Conservation (phyloP, 31 red algal species). For the Bonnemaisonia californica region DNA sequence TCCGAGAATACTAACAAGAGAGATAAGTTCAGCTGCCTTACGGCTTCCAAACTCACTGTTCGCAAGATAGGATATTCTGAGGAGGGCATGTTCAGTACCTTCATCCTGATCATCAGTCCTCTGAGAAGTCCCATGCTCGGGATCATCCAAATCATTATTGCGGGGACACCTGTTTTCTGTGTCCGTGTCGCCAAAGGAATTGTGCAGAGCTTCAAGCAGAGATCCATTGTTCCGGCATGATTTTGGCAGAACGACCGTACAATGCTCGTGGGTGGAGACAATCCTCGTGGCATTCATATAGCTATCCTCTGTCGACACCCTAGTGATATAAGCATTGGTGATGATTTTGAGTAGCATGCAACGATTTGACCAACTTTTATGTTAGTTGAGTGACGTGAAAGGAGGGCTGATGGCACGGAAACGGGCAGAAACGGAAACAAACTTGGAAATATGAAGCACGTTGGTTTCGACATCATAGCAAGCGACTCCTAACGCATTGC, state of each 20-base stretch:
- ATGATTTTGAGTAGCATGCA: neutral
- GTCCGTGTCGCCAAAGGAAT: neutral
- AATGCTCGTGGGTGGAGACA: constrained; percentile 19
- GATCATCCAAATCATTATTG: neutral
- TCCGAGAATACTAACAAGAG: constrained; percentile 39
- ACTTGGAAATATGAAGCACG: constrained; percentile 59
- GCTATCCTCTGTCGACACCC: constrained; percentile 47
- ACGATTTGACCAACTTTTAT: no score
- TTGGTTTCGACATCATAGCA: constrained; percentile 44
- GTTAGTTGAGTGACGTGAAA: no score
- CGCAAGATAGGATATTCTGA: constrained; percentile 36
- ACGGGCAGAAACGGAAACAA: no score
- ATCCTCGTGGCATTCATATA: constrained; percentile 22
- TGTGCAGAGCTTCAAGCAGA: constrained; percentile 39
- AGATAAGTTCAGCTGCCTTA: constrained; percentile 42
- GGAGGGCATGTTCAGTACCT: neutral
- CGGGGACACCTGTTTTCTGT: neutral
- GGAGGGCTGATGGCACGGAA: no score
- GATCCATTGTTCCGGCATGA: constrained; percentile 23
- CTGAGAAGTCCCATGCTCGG: neutral
- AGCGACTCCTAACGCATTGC: constrained; percentile 34
- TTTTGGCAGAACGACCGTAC: constrained; percentile 46
- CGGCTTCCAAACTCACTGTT: constrained; percentile 51
- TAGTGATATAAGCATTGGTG: neutral
- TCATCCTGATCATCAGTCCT: neutral